A percentile compares a stretch with the other conserved stretches of the same genome.
Conservation (phyloP, 139 green algal species). For the Volvox africanus region DNA sequence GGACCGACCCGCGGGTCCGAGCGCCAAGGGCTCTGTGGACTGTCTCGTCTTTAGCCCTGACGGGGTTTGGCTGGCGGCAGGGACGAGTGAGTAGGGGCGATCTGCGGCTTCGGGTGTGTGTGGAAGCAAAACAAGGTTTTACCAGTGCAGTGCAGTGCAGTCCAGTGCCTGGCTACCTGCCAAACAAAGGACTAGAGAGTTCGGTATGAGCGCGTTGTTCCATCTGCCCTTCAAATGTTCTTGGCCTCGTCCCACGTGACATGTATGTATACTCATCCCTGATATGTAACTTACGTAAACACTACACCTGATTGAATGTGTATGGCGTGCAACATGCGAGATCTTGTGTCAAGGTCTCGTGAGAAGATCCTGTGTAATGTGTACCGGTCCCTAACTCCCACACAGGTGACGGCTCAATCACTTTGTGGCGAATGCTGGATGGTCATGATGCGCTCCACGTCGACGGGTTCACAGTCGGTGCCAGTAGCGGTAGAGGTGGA, state of each 20-base stretch:
- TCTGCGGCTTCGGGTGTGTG: no score
- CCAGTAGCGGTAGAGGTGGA: not conserved
- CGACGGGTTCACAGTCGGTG: not conserved
- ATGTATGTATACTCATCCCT: no score
- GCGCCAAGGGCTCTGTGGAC: not conserved
- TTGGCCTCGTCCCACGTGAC: no score
- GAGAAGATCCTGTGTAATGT: not conserved
- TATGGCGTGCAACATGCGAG: not conserved
- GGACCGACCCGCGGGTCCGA: not conserved
- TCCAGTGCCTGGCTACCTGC: no score
- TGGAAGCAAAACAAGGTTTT: no score
- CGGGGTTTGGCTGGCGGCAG: not conserved
- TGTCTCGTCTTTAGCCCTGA: not conserved
- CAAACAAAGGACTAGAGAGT: no score
- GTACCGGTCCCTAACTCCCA: not conserved
- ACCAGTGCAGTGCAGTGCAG: no score
- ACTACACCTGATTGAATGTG: no score
- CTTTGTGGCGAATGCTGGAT: not conserved
- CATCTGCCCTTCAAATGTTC: no score
- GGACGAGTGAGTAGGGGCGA: not conserved
- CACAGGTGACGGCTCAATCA: slow-evolving; percentile 5
- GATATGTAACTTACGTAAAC: no score
- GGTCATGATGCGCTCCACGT: not conserved
- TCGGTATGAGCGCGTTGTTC: no score
- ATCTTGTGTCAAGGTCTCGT: not conserved